Conservation (phyloP, 164 flowering plant species). For the Santalum album region DNA sequence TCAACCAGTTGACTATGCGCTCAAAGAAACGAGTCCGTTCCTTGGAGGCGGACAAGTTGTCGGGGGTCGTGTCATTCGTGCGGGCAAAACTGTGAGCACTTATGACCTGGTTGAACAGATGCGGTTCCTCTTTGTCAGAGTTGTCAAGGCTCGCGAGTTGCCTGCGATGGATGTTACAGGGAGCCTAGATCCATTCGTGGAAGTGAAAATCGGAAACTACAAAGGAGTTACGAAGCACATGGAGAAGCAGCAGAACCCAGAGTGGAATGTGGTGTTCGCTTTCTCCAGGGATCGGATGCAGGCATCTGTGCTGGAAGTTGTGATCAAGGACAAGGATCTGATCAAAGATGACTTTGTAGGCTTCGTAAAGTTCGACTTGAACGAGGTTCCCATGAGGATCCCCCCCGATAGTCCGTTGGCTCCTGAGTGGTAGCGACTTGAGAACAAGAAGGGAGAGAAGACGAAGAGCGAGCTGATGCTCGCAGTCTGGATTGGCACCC, state of each 20-base stretch:
- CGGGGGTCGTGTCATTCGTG: slow-evolving; percentile 73
- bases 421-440: slow-evolving; percentile 83
- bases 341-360: slow-evolving; percentile 88
- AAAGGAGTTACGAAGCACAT: slow-evolving; percentile 73
- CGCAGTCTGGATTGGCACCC: slow-evolving; percentile 96
- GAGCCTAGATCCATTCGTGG: slow-evolving; percentile 85
- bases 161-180: slow-evolving; percentile 84
- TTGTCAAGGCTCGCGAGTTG: slow-evolving; percentile 85
- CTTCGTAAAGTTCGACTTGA: slow-evolving; percentile 64
- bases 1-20: slow-evolving; percentile 72
- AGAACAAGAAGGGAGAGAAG: slow-evolving; percentile 71
- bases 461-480: slow-evolving; percentile 84
- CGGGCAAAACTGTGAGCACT: slow-evolving; percentile 60
- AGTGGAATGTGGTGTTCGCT: slow-evolving; percentile 88
- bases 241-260: slow-evolving; percentile 69
- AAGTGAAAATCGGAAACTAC: slow-evolving; percentile 83
- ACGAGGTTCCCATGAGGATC: slow-evolving; percentile 74
- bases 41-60: slow-evolving; percentile 91
- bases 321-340: slow-evolving; percentile 78
- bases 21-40: slow-evolving; percentile 92
- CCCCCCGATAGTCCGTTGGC: slow-evolving; percentile 98
- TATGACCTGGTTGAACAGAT: slow-evolving; percentile 91
- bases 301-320: slow-evolving; percentile 67
- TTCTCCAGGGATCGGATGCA: slow-evolving; percentile 81
- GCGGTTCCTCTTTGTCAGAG: slow-evolving; percentile 87